Conservation (phyloP, 2,329 filamentous ascomycete species). For the Ceratocystiopsis sp. region DNA sequence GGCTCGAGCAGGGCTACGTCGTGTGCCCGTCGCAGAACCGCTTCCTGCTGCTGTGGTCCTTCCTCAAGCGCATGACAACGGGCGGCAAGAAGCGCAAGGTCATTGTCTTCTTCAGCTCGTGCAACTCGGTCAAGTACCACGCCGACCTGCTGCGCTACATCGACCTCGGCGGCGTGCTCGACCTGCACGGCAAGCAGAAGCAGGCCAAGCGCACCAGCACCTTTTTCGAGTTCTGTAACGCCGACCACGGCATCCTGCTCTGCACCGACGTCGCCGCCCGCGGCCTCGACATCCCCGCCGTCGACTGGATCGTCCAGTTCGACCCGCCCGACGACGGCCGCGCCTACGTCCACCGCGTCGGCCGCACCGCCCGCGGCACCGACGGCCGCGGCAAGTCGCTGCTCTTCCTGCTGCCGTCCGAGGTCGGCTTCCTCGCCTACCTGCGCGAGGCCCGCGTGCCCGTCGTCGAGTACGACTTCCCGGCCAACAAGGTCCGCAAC, state of each 20-base stretch:
- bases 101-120: conserved; percentile 89
- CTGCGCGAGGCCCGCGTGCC: conserved; percentile 84
- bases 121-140: conserved; percentile 91
- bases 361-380: conserved; percentile 75
- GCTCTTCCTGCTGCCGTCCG: conserved; percentile 82
- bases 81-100: conserved; percentile 78
- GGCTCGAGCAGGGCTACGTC: conserved; percentile 90
- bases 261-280: conserved; percentile 93
- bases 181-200: conserved; percentile 89
- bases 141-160: conserved; percentile 94
- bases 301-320: conserved; percentile 94
- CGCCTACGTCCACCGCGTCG: conserved; percentile 91
- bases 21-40: conserved; percentile 86
- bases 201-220: conserved; percentile 91
- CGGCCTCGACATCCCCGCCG: conserved; percentile 82
- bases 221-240: conserved; percentile 79
- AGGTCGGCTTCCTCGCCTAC: conserved; percentile 83
- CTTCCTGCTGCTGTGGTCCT: conserved; percentile 85
- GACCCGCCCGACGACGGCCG: conserved; percentile 83
- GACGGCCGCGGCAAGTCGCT: conserved; percentile 74
- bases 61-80: conserved; percentile 65
- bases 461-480: conserved; percentile 92
- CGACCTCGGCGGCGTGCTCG: conserved; percentile 56
- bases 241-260: conserved; percentile 71
- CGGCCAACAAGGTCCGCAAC: conserved; percentile 77